phyloP scores from a whole-genome alignment of 2,329 filamentous ascomycete species.

The Neofusicoccum cordaticola region DNA sequence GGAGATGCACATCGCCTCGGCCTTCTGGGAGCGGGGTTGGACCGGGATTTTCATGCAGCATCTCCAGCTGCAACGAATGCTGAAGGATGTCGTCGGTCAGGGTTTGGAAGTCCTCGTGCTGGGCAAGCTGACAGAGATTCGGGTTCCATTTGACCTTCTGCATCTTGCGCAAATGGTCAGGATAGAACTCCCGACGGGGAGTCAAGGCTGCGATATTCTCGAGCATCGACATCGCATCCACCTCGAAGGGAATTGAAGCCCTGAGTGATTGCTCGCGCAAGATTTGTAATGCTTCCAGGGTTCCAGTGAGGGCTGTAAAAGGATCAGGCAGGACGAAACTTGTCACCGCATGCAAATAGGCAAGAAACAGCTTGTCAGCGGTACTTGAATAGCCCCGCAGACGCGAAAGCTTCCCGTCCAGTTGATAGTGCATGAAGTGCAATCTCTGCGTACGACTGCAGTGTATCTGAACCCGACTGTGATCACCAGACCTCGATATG shows the following conservation, averaged over 20 bases:
- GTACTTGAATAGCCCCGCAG: not conserved
- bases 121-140: constrained; percentile 32
- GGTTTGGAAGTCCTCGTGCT: constrained; percentile 20
- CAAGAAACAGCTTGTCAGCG: constrained; percentile 51
- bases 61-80: constrained; percentile 33
- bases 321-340: constrained; percentile 52
- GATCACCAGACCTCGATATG: not conserved
- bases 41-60: constrained; percentile 21
- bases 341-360: constrained; percentile 55
- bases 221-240: constrained; percentile 24
- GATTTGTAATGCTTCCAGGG: constrained; percentile 52
- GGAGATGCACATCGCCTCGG: constrained; percentile 22
- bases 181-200: constrained; percentile 45
- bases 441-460: not conserved
- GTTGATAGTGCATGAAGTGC: not conserved
- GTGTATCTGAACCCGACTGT: not conserved
- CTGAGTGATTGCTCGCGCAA: constrained; percentile 48
- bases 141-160: constrained; percentile 43
- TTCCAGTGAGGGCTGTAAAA: constrained; percentile 51
- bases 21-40: constrained; percentile 36
- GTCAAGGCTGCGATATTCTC: constrained; percentile 30
- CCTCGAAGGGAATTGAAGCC: constrained; percentile 45
- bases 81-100: constrained; percentile 18
- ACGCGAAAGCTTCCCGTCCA: not conserved
- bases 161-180: constrained; percentile 39